A percentile compares a stretch with the other conserved stretches of the same genome.
phyloP scores from a whole-genome alignment of 495 filamentous ascomycete genomes.

The Lentithecium fluviatile region DNA sequence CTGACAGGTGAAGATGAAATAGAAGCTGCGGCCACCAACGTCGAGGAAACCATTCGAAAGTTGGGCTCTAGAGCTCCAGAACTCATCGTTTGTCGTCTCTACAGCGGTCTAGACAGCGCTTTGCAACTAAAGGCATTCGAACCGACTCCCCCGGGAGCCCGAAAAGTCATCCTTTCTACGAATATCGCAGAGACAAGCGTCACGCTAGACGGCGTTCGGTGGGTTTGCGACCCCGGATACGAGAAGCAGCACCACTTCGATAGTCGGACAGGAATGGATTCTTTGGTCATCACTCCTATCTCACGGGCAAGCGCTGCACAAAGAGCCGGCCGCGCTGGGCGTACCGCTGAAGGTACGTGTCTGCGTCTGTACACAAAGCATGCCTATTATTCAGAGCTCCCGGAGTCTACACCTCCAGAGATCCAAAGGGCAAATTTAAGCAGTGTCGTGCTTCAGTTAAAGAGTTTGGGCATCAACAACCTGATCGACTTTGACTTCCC shows the following conservation, averaged over 20 bases:
- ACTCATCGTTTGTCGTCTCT: slow-evolving; percentile 78
- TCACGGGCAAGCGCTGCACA: slow-evolving; percentile 95
- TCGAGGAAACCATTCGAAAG: slow-evolving; percentile 73
- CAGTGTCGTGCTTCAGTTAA: slow-evolving; percentile 78
- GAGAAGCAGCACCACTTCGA: slow-evolving; percentile 97
- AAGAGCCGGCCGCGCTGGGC: slow-evolving; percentile 85
- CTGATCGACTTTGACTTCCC: slow-evolving; percentile 95
- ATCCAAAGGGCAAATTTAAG: slow-evolving; percentile 91
- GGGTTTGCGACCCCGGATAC: slow-evolving; percentile 89
- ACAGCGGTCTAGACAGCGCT: slow-evolving; percentile 83
- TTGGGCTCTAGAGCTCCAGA: slow-evolving; percentile 69
- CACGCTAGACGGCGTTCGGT: slow-evolving; percentile 90
- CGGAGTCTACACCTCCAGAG: slow-evolving; percentile 89
- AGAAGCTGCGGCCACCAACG: slow-evolving; percentile 71
- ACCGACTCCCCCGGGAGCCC: slow-evolving; percentile 73
- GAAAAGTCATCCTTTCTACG: slow-evolving; percentile 91
- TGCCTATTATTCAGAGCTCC: slow-evolving; percentile 91
- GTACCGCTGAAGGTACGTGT: slow-evolving; percentile 90
- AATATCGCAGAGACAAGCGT: slow-evolving; percentile 96
- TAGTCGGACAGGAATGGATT: slow-evolving; percentile 86
- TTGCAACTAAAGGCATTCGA: slow-evolving; percentile 94
- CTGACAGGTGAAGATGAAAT: slow-evolving; percentile 94
- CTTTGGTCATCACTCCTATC: slow-evolving; percentile 84
- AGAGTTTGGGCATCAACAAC: slow-evolving; percentile 90
- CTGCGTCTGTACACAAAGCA: slow-evolving; percentile 95